A percentile compares a stretch with the other conserved stretches of the same genome.
phyloP scores from a whole-genome alignment of 2,329 filamentous ascomycete species.

The Colletotrichum filicis region DNA sequence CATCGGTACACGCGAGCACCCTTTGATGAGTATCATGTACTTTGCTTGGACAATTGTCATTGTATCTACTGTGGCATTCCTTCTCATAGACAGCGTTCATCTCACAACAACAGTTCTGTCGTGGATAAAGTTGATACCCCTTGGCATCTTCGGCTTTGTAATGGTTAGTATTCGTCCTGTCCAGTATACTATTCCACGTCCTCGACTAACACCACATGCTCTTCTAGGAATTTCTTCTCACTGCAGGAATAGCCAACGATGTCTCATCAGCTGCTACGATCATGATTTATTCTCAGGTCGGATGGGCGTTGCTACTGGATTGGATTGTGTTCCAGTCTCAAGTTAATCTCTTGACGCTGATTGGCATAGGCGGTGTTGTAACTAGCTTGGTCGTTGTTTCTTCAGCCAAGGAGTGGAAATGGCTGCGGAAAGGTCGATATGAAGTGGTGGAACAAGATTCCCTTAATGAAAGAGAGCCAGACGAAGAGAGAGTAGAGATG shows the following conservation, averaged over 20 bases:
- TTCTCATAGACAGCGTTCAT: slow-evolving; percentile 9
- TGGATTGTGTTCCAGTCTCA: slow-evolving; percentile 8
- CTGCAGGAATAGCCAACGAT: slow-evolving; percentile 18
- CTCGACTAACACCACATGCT: not conserved
- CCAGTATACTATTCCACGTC: not conserved
- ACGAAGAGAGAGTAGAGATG: slow-evolving; percentile 16
- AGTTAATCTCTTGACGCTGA: slow-evolving; percentile 12
- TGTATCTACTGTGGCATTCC: not conserved
- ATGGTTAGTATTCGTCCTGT: slow-evolving; percentile 1
- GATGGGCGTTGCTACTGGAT: slow-evolving; percentile 18
- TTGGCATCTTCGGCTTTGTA: slow-evolving; percentile 23
- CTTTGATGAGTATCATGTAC: slow-evolving; percentile 16
- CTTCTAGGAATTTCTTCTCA: slow-evolving; percentile 17
- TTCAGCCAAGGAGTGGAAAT: slow-evolving; percentile 21
- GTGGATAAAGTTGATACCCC: slow-evolving; percentile 21
- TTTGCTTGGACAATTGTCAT: slow-evolving; percentile 23
- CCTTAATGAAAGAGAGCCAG: not conserved
- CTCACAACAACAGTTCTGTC: not conserved
- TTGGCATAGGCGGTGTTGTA: slow-evolving; percentile 17
- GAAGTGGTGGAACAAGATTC: not conserved
- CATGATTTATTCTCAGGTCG: slow-evolving; percentile 25
- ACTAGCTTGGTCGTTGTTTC: slow-evolving; percentile 12
- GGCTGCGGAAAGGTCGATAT: slow-evolving; percentile 1
- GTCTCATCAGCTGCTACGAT: slow-evolving; percentile 15
- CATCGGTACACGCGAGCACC: slow-evolving; percentile 12